Conservation (phyloP, 306 rosid genomes). For the Quercus cerris region DNA sequence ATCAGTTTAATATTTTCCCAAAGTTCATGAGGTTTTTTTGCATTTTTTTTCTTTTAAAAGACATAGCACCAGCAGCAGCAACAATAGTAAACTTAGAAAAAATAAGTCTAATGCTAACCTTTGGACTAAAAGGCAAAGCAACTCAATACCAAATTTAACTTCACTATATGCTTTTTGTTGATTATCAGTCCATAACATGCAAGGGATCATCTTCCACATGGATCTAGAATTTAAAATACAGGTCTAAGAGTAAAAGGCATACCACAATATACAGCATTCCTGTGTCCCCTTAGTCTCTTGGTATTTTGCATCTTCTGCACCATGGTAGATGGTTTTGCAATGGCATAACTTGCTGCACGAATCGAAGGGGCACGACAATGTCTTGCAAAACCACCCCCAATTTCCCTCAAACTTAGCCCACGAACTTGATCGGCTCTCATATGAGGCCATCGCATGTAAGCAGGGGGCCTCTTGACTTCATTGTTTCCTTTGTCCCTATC, state of each 20-base stretch:
- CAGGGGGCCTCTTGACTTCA: slow-evolving; percentile 52
- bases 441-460: slow-evolving; percentile 98
- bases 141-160: background rate
- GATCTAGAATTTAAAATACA: slow-evolving; percentile 16
- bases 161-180: background rate
- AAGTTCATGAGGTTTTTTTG: too few species aligned
- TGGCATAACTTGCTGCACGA: slow-evolving; percentile 93
- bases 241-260: slow-evolving; percentile 28
- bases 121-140: background rate
- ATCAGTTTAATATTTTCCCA: too few species aligned
- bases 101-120: too few species aligned
- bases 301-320: slow-evolving; percentile 89
- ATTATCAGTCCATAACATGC: background rate
- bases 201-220: slow-evolving; percentile 4
- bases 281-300: slow-evolving; percentile 91
- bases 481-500: slow-evolving; percentile 50
- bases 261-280: slow-evolving; percentile 99
- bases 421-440: slow-evolving; percentile 95
- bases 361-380: slow-evolving; percentile 94
- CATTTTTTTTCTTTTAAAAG: too few species aligned
- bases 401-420: slow-evolving; percentile 89
- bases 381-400: slow-evolving; percentile 96
- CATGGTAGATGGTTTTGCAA: slow-evolving; percentile 96
- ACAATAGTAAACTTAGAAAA: too few species aligned
- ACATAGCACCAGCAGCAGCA: too few species aligned